These are phyloP conservation scores for Trichoderma koningiopsis DNA, from an alignment of 2,329 filamentous ascomycete genomes.

Conservation along the genomic window DNA sequence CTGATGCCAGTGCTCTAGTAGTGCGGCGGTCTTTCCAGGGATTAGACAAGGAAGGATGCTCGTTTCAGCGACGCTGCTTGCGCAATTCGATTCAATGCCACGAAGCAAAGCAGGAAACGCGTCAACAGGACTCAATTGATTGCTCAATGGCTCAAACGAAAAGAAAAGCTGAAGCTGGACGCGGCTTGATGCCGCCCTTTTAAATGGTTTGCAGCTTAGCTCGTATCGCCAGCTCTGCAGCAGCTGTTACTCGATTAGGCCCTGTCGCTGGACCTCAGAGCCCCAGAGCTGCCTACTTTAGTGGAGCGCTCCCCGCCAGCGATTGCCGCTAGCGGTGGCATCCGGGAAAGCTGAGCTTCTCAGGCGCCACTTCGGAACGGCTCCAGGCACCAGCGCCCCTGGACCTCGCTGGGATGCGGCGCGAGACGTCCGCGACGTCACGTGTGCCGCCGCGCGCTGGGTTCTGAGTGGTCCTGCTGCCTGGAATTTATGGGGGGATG, in stretches of 20 bases:
- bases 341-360: not conserved
- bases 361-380: not conserved
- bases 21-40: not conserved
- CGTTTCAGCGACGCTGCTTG: not conserved
- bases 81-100: not conserved
- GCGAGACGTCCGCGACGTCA: slow-evolving; percentile 35
- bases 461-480: slow-evolving; percentile 8
- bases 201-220: slow-evolving; percentile 13
- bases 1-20: not conserved
- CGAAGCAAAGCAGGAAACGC: not conserved
- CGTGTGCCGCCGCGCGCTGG: slow-evolving; percentile 26
- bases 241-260: not conserved
- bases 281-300: slow-evolving; percentile 12
- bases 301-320: slow-evolving; percentile 1
- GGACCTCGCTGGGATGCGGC: slow-evolving; percentile 25
- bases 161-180: not conserved
- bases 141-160: not conserved
- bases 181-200: slow-evolving; percentile 3
- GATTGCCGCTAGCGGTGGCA: slow-evolving; percentile 1
- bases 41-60: not conserved
- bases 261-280: not conserved
- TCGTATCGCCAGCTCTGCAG: slow-evolving; percentile 6
- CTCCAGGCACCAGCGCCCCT: slow-evolving; percentile 33
- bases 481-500: slow-evolving; percentile 21
- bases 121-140: not conserved